Evolutionary conservation across 2,329 filamentous ascomycete genomes (phyloP), one percentile per base, ranked within the genome.

Genomic region (Colletotrichum gloeosporioides): DNA sequence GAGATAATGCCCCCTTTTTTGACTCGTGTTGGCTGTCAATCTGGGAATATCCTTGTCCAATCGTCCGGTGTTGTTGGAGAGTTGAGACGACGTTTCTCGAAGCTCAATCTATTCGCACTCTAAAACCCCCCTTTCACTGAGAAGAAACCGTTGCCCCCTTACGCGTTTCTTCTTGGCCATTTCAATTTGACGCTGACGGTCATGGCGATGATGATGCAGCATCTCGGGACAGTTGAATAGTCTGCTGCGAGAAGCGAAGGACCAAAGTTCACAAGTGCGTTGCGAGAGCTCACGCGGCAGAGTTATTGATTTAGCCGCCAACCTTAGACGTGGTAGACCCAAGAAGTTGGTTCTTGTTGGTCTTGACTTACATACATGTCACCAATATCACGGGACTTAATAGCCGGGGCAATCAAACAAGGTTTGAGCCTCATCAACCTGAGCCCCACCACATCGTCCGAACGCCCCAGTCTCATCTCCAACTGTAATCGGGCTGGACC

Each of bases 21-120:
- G 73, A 76, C 57, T 73, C 69, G 44, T 31, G 63, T 12, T 18
- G 10, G 55, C 29, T 18, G 31, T 63, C 34, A 73, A 5, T 59
- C 57, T 61, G 64, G 64, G 70, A n/a, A 25, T 16, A 31, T 15
- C 73, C 69, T 65, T 64, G 73, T 16, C 8, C 9, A 3, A 3
- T 39, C 15, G 5, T 7, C 32, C 18, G 22, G 8, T 22, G 25
- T 18, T 57, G 70, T 27, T 29, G 55, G 27, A 29, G 29, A 49
- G 12, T 27, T 63, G 44, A 15, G 44, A 64, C 39, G 32, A 36
- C 27, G 18, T n/a, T 59, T 73, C 32, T 64, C 55, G 44, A 64
- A 44, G 4, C 4, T 25, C 39, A 69, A 76, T 76, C 16, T 53
- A 53, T 27, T 32, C 3, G 16, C 25, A 68, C 73, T 59, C 32